A percentile compares a stretch with the other conserved stretches of the same genome.
Evolutionary conservation across 768 basidiomycete species (phyloP).

Genomic region (Xerocomellus dryophilus): DNA sequence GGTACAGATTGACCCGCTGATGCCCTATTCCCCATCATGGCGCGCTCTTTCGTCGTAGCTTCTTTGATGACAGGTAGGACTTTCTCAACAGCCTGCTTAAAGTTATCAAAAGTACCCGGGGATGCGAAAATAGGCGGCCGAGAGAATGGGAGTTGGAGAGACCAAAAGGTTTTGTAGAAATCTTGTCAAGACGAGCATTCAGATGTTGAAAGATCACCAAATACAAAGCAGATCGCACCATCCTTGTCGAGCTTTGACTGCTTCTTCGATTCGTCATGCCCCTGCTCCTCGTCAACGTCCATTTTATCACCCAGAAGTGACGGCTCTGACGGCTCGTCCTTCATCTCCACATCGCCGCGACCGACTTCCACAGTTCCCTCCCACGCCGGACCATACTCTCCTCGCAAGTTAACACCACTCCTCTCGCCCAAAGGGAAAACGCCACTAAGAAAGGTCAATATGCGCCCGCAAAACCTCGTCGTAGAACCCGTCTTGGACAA

Average conservation of each 20-base stretch:
- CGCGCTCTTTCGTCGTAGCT: constrained; percentile 83
- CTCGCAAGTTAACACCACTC: constrained; percentile 88
- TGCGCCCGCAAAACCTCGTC: constrained; percentile 85
- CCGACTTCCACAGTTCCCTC: constrained; percentile 53
- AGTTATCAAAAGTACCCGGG: constrained; percentile 54
- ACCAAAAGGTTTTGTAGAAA: constrained; percentile 89
- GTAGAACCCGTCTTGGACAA: constrained; percentile 84
- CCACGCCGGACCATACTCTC: constrained; percentile 81
- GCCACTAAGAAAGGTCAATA: constrained; percentile 79
- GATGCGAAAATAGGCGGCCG: constrained; percentile 68
- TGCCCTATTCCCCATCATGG: constrained; percentile 76
- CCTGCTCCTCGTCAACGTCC: constrained; percentile 54
- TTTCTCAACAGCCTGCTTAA: constrained; percentile 67
- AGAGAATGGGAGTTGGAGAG: constrained; percentile 80
- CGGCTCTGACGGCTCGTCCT: constrained; percentile 30
- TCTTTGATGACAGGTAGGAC: constrained; percentile 79
- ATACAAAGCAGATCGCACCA: constrained; percentile 38
- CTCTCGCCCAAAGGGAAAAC: constrained; percentile 87
- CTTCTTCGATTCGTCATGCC: constrained; percentile 30
- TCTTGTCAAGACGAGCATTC: constrained; percentile 39
- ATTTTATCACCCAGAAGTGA: constrained; percentile 48
- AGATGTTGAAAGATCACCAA: not conserved
- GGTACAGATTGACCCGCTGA: constrained; percentile 34
- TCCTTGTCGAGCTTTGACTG: constrained; percentile 54
- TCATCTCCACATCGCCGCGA: constrained; percentile 34